phyloP scores from a whole-genome alignment of 2,329 filamentous ascomycete species.

The Fusarium sp. region DNA sequence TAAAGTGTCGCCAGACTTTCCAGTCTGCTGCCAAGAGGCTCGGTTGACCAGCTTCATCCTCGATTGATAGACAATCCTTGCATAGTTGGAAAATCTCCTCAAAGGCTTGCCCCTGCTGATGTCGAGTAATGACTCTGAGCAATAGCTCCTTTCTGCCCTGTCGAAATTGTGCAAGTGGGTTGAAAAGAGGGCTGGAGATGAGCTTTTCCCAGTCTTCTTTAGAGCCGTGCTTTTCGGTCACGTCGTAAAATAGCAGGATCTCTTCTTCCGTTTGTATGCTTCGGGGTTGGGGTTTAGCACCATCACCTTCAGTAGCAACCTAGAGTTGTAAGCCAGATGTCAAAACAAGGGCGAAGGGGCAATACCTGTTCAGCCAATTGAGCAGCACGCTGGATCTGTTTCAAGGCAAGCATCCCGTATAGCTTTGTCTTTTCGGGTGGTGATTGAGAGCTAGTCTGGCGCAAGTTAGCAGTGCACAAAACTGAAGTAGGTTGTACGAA shows the following conservation, averaged over 20 bases:
- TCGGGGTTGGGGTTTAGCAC: slow-evolving; percentile 47
- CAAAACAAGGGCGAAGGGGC: slow-evolving; percentile 32
- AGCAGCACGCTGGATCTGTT: slow-evolving; percentile 67
- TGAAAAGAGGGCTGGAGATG: slow-evolving; percentile 57
- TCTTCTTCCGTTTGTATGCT: slow-evolving; percentile 65
- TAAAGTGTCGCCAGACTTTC: slow-evolving; percentile 58
- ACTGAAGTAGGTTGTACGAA: slow-evolving; percentile 51
- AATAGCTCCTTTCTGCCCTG: slow-evolving; percentile 64
- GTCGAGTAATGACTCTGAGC: slow-evolving; percentile 57
- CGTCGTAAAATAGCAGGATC: slow-evolving; percentile 64
- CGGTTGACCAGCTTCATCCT: slow-evolving; percentile 55
- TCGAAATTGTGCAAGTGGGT: slow-evolving; percentile 61
- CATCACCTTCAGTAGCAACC: slow-evolving; percentile 42
- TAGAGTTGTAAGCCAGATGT: slow-evolving; percentile 14
- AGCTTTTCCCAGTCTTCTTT: slow-evolving; percentile 59
- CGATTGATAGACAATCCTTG: slow-evolving; percentile 58
- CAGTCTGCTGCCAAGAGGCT: slow-evolving; percentile 64
- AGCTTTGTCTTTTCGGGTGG: slow-evolving; percentile 65
- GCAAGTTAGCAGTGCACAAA: slow-evolving; percentile 15
- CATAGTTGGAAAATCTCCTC: slow-evolving; percentile 61
- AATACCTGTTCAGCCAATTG: slow-evolving; percentile 61
- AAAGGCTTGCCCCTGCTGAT: slow-evolving; percentile 60
- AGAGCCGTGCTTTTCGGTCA: slow-evolving; percentile 61
- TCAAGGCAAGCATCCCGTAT: slow-evolving; percentile 65
- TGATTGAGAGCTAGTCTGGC: slow-evolving; percentile 62